phyloP scores from a whole-genome alignment of 2,329 filamentous ascomycete genomes.

The Fusarium pseudocircinatum region DNA sequence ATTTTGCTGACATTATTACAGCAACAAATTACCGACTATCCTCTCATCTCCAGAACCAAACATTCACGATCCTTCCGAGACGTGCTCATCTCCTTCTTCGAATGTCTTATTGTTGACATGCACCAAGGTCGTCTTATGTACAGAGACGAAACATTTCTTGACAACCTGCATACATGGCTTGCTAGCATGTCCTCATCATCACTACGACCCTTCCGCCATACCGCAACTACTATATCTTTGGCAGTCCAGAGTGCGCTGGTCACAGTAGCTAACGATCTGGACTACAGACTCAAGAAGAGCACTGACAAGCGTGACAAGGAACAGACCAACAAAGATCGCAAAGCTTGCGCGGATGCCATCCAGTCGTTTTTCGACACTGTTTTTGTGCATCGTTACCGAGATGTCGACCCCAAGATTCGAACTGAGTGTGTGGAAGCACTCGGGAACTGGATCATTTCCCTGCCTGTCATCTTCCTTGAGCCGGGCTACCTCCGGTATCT shows the following conservation, averaged over 20 bases:
- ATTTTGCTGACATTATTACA: constrained; percentile 48
- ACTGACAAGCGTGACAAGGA: constrained; percentile 78
- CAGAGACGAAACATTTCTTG: constrained; percentile 78
- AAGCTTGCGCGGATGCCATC: constrained; percentile 75
- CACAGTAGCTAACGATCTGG: constrained; percentile 74
- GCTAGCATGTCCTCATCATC: constrained; percentile 89
- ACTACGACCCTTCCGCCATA: constrained; percentile 92
- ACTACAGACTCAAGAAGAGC: constrained; percentile 79
- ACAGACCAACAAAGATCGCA: constrained; percentile 74
- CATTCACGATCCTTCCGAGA: constrained; percentile 81
- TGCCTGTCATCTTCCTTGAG: constrained; percentile 90
- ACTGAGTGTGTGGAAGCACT: constrained; percentile 88
- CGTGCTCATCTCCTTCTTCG: constrained; percentile 81
- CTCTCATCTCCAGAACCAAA: constrained; percentile 84
- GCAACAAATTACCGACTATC: constrained; percentile 88
- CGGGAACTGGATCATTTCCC: constrained; percentile 85
- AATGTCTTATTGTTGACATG: constrained; percentile 77
- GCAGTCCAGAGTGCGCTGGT: constrained; percentile 83
- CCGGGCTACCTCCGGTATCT: constrained; percentile 91
- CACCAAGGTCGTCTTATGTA: constrained; percentile 87
- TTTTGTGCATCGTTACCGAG: constrained; percentile 94
- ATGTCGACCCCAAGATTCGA: constrained; percentile 89
- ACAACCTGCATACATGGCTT: constrained; percentile 91
- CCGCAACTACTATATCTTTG: constrained; percentile 85
- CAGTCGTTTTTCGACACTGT: constrained; percentile 91